Base-by-base conservation (phyloP, 495 filamentous ascomycete genomes). In the Aspergillus steynii region DNA sequence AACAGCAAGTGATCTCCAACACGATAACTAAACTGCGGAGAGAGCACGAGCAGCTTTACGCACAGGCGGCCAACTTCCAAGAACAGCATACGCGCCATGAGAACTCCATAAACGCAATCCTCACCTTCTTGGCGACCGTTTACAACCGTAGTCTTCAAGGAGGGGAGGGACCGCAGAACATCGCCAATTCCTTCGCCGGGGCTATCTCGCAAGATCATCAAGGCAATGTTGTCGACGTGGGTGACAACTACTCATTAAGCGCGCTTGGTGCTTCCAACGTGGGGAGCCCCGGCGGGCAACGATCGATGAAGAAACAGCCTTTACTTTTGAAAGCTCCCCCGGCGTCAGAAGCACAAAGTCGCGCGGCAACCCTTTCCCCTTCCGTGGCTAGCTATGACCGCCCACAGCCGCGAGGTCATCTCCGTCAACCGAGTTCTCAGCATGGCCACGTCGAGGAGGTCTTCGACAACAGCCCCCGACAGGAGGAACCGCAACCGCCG, bases 31-130 rank as follows among this genome's bases (percentile, higher is more conserved):
- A 90, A 61, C 77, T 97, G 42, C 85, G 88, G 26, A 84, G 90
- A 65, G 92, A 97, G 63, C 93, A 98, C 73, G 86, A 90, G 60
- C 87, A 94, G 60, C 85, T 97, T 9, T 96, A 92, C 65, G 88
- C 92, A 45, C 95, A 98, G 72, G 92, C 94, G 0, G 82, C 89
- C 49, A 88, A 90, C 57, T 97, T 97, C 73, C 93, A 96, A 71
- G 88, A 86, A 34, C 85, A 95, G 69, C 95, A 99, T 68, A 92
- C 93, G 54, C 88, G 96, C 32, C 95, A 99, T 68, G 96, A 99
- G 71, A 96, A 92, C 67, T 97, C 93, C 9, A 99, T 99, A 70
- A 98, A 97, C 66, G 95, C 96, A 28, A 98, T 99, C 64, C 80
- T 99, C 15, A 96, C 92, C 32, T 99, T 98, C 72, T 83, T 99